Base-by-base conservation (phyloP, 345 rosid species). In the Lumnitzera littorea region DNA sequence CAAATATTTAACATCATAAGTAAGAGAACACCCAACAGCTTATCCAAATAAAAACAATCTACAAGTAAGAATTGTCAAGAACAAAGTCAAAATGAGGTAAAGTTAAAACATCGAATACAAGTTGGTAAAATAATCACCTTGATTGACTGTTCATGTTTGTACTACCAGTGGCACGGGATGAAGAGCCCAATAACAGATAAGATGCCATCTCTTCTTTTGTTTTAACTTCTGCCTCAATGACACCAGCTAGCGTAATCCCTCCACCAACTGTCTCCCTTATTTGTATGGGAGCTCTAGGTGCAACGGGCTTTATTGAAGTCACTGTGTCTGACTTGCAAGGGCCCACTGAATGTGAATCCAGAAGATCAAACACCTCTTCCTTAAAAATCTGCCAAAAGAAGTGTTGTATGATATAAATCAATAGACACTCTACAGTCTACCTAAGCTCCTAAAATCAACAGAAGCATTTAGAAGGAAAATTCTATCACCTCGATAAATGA, bases 131-230 rank as follows among this genome's bases (percentile, higher is more conserved):
- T 13, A 31, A 17, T 24, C 56, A 90, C 99, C 99, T 94, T 13
- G 99, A 94, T 67, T 91, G 99, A 66, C 89, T 94, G 66, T 94
- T 91, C 99, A 94, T 94, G 53, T 91, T 91, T 13, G 99, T 94
- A 66, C 99, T 94, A 15, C 79, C 99, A 59, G 99, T 94, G 23
- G 99, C 99, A 53, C 97, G 95, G 53, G 81, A 25, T 64, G 86
- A 53, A 50, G 99, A 94, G 60, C 99, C 99, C 12, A 89, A 74
- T 0, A 84, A 82, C 50, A 94, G 63, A 72, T 66, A 80, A 0
- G 85, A 83, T 2, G 84, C 83, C 99, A 94, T 94, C 75, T 94
- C 99, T 71, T 88, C 97, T 67, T 84, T 91, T 9, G 79, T 80
- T 62, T 77, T 78, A 48, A 91, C 97, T 79, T 94, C 97, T 10